Evolutionary conservation across 805 yeast genomes (phyloP), one percentile per base, ranked within the genome.

Genomic region (Tetrapisispora namnaoensis): DNA sequence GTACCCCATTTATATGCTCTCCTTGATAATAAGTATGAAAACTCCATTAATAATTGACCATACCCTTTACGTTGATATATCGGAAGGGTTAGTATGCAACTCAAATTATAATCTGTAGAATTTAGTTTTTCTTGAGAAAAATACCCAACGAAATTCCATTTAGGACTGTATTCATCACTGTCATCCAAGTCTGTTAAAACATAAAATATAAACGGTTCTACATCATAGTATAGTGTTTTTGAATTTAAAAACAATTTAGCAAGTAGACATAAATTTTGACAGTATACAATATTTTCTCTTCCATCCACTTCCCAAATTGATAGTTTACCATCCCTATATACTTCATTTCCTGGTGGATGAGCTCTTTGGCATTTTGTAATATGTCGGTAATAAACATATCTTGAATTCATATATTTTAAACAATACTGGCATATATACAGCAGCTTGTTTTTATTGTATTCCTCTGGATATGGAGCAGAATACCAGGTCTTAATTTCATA

Each of bases 291-390:
- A 58, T 85, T 81, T 53, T 84, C 85, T 35, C 95, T 71, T 0
- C 99, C 99, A 61, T 93, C 98, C 18, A 93, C 81, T 65, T 93
- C 98, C 78, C 90, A 93, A 37, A 93, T 75, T 42, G 95, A 79
- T 21, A 81, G 71, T 49, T 70, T 71, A 27, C 54, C 54, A 55
- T 84, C 84, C 47, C 96, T 74, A 60, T 93, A 93, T 22, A 91
- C 86, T 58, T 91, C 96, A 61, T 80, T 80, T 1, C 98, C 98
- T 0, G 97, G 97, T 1, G 98, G 98, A 55, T 77, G 82, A 44
- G 68, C 70, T 46, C 76, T 67, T 30, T 74, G 75, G 65, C 98
- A 93, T 61, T 91, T 90, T 51, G 79, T 56, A 51, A 70, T 72
- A 65, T 93, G 99, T 27, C 98, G 72, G 54, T 74, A 70, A 46